These are phyloP conservation scores for Microdochium bolleyi DNA, from an alignment of 2,329 filamentous ascomycete genomes.

Conservation along the genomic window DNA sequence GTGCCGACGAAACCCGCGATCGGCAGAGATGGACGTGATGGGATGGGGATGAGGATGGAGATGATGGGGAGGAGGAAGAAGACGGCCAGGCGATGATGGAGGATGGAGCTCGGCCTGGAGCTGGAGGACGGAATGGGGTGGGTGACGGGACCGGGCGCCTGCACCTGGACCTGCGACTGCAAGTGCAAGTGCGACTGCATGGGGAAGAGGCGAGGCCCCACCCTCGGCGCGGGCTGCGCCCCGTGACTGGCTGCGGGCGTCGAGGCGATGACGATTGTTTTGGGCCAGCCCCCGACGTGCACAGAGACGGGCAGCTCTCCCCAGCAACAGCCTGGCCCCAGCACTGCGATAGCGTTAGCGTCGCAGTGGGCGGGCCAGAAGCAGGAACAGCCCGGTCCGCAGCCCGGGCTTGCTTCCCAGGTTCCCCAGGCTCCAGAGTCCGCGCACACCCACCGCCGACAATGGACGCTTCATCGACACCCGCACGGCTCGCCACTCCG, in stretches of 20 bases:
- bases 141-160: too few species aligned
- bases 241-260: neutral
- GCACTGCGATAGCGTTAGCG: neutral
- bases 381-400: neutral
- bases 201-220: neutral
- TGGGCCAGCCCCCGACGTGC: too few species aligned
- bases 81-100: neutral
- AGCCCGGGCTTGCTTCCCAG: neutral
- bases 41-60: neutral
- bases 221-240: neutral
- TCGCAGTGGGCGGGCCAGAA: neutral
- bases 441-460: too few species aligned
- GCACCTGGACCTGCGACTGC: too few species aligned
- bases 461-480: too few species aligned
- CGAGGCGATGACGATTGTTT: conserved; percentile 1
- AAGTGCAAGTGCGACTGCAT: neutral
- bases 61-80: neutral
- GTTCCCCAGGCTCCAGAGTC: neutral
- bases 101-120: neutral
- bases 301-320: neutral
- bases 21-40: neutral
- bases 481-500: too few species aligned
- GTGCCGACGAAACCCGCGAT: neutral
- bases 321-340: neutral
- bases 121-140: neutral